Percentiles rank a stretch among this genome's conserved stretches.
phyloP scores from a whole-genome alignment of 345 rosid species.

The Citrus inodora region DNA sequence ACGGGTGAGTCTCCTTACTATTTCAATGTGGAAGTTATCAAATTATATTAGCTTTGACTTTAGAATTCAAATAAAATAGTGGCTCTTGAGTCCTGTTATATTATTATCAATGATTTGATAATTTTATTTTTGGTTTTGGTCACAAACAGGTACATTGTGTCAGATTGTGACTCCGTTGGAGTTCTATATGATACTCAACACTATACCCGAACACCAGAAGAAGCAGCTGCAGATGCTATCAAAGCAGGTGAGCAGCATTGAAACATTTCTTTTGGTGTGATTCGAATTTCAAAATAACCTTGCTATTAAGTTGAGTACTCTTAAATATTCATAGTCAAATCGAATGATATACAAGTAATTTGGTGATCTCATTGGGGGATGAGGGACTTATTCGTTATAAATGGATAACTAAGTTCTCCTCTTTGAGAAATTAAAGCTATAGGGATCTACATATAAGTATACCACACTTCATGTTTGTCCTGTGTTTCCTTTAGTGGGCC shows the following conservation, averaged over 20 bases:
- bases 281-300: too few relatives aligned
- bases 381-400: too few relatives aligned
- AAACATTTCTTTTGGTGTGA: background rate
- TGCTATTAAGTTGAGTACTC: too few relatives aligned
- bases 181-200: constrained; percentile 72
- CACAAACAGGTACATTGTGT: constrained; percentile 67
- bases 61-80: background rate
- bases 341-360: too few relatives aligned
- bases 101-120: background rate
- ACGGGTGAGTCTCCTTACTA: constrained; percentile 45
- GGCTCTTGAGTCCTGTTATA: background rate
- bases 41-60: background rate
- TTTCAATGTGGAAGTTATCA: background rate
- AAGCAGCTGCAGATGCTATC: constrained; percentile 73
- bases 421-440: too few relatives aligned
- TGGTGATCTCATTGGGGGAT: too few relatives aligned
- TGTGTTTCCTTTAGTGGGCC: background rate
- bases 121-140: background rate
- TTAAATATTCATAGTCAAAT: too few relatives aligned
- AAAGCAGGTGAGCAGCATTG: constrained; percentile 50
- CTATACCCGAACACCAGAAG: constrained; percentile 74
- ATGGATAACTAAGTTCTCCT: too few relatives aligned
- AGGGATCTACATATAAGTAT: background rate
- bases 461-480: background rate
- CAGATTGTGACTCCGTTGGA: constrained; percentile 89